phyloP scores from a whole-genome alignment of 495 filamentous ascomycete genomes.

The Podospora didyma region DNA sequence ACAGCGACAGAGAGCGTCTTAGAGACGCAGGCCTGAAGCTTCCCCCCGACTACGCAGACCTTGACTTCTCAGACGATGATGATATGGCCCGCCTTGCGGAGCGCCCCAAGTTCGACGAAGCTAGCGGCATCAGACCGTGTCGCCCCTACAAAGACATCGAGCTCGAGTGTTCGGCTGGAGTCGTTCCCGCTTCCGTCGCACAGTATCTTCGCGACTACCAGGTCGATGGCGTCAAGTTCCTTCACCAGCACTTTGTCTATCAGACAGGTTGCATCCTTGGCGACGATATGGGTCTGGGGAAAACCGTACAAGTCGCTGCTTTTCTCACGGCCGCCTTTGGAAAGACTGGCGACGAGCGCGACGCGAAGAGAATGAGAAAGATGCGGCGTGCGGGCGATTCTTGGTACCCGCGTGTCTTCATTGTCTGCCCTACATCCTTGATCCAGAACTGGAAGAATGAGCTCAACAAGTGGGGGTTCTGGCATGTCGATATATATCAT shows the following conservation, averaged over 20 bases:
- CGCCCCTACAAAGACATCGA: slow-evolving; percentile 70
- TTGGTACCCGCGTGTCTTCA: slow-evolving; percentile 86
- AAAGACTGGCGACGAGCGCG: slow-evolving; percentile 88
- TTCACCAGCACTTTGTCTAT: slow-evolving; percentile 87
- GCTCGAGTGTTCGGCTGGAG: slow-evolving; percentile 69
- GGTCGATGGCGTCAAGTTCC: slow-evolving; percentile 76
- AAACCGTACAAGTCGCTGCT: slow-evolving; percentile 94
- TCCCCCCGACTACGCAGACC: slow-evolving; percentile 73
- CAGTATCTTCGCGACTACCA: slow-evolving; percentile 94
- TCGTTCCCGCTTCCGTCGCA: slow-evolving; percentile 86
- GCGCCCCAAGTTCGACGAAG: slow-evolving; percentile 60
- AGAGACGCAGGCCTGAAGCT: slow-evolving; percentile 67
- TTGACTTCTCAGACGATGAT: slow-evolving; percentile 88
- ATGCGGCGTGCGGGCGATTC: slow-evolving; percentile 55
- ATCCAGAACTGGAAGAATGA: slow-evolving; percentile 91
- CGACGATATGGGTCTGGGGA: slow-evolving; percentile 97
- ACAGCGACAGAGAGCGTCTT: slow-evolving; percentile 52
- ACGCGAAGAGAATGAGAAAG: slow-evolving; percentile 88
- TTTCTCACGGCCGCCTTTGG: slow-evolving; percentile 92
- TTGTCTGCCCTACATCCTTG: slow-evolving; percentile 83
- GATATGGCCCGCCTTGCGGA: slow-evolving; percentile 58
- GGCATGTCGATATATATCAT: slow-evolving; percentile 82
- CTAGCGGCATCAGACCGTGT: slow-evolving; percentile 51
- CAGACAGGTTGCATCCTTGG: slow-evolving; percentile 88
- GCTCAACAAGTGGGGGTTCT: slow-evolving; percentile 89